Conservation (phyloP, 148 eudicot species). For the Rhododendron kiyosumense region DNA sequence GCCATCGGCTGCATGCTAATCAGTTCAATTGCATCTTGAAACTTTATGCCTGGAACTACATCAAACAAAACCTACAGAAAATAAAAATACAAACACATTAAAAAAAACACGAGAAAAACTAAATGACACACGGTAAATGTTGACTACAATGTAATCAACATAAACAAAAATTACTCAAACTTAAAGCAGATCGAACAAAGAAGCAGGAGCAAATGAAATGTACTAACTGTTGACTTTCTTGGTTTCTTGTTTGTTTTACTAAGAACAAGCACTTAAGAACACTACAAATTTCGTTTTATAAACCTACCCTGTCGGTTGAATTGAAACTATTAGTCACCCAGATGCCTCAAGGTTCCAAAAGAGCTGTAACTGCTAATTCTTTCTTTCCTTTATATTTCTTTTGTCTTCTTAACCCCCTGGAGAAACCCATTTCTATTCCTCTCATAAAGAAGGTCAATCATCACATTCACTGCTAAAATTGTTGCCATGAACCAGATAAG, state of each 20-base stretch:
- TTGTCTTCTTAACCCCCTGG: background rate
- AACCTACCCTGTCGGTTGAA: background rate
- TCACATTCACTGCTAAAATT: background rate
- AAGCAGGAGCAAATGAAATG: background rate
- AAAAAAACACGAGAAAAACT: background rate
- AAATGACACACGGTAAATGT: background rate
- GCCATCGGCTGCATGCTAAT: conserved; percentile 96
- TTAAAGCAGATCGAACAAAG: conserved; percentile 2
- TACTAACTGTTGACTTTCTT: background rate
- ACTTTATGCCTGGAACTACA: conserved; percentile 80
- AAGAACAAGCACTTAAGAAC: background rate
- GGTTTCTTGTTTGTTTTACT: background rate
- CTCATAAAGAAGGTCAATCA: background rate
- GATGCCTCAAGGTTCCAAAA: background rate
- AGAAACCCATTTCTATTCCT: background rate
- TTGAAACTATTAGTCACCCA: background rate
- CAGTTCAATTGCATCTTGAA: conserved; percentile 80
- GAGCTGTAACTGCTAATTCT: background rate
- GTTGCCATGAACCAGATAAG: background rate
- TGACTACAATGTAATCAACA: background rate
- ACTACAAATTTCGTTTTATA: background rate
- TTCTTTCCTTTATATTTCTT: background rate
- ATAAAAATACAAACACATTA: conserved; percentile 1
- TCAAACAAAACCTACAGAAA: conserved; percentile 82
- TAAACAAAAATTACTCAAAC: conserved; percentile 4